Evolutionary conservation across 495 filamentous ascomycete species (phyloP).

Genomic region (Podospora tetraspora): DNA sequence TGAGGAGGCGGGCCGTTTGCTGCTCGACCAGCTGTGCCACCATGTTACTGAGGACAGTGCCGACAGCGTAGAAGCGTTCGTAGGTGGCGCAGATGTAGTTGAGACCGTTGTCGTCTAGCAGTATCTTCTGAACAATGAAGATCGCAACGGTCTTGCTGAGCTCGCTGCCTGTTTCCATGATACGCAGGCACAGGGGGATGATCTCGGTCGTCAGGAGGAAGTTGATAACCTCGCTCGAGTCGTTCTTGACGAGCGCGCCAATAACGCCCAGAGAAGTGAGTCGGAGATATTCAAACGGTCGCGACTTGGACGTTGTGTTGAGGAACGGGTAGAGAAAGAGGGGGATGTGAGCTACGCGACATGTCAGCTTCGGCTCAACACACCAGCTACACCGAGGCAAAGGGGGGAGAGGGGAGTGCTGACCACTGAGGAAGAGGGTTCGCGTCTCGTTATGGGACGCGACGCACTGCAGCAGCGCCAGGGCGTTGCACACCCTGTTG

Average conservation of each 20-base stretch:
- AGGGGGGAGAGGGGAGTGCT: neutral
- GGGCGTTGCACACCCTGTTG: constrained; percentile 95
- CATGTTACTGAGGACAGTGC: constrained; percentile 98
- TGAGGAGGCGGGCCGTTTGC: constrained; percentile 90
- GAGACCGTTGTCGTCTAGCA: constrained; percentile 94
- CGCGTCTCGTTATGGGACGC: constrained; percentile 96
- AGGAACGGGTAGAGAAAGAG: constrained; percentile 98
- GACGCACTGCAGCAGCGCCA: constrained; percentile 94
- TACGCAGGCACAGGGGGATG: constrained; percentile 93
- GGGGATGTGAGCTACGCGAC: constrained; percentile 80
- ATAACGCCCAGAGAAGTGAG: constrained; percentile 98
- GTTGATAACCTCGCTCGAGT: constrained; percentile 97
- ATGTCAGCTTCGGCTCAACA: constrained; percentile 15
- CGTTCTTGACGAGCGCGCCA: constrained; percentile 96
- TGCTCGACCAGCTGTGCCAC: constrained; percentile 95
- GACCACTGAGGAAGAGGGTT: constrained; percentile 85
- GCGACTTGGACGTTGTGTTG: constrained; percentile 97
- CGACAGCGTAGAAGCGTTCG: constrained; percentile 98
- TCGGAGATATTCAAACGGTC: constrained; percentile 96
- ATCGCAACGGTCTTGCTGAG: constrained; percentile 98
- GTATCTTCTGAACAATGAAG: constrained; percentile 99
- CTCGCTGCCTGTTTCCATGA: constrained; percentile 99
- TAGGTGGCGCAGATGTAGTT: constrained; percentile 99
- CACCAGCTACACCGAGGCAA: constrained; percentile 22
- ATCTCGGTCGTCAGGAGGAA: constrained; percentile 98